Percentiles rank a stretch among this genome's conserved stretches.
Conservation (phyloP, 129 eudicot species). For the Chrysanthemum lavandulifolium region DNA sequence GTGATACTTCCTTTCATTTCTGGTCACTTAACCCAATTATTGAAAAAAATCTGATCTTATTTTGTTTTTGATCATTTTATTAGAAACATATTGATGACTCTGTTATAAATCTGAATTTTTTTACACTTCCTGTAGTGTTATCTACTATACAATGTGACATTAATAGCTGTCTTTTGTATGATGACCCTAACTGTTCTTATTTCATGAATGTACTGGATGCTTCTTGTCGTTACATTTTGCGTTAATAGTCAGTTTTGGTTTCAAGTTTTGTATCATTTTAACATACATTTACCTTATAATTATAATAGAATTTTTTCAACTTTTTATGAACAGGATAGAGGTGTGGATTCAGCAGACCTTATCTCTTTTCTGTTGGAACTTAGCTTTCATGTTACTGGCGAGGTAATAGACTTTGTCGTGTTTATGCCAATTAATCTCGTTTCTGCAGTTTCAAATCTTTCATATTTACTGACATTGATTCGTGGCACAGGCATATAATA, state of each 20-base stretch:
- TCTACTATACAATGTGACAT: background rate
- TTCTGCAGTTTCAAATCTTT: too few relatives aligned
- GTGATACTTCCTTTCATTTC: conserved; percentile 19
- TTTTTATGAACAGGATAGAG: conserved; percentile 41
- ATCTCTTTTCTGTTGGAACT: conserved; percentile 92
- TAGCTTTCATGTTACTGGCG: conserved; percentile 90
- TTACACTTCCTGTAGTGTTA: background rate
- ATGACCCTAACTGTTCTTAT: background rate
- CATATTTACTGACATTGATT: background rate
- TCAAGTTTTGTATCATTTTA: background rate
- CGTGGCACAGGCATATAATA: conserved; percentile 68
- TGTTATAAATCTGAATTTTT: background rate
- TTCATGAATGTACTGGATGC: conserved; percentile 1
- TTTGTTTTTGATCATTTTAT: conserved; percentile 15
- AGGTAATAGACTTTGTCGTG: conserved; percentile 48
- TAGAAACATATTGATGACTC: background rate
- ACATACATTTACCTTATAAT: background rate
- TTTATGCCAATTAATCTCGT: background rate
- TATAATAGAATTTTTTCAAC: conserved; percentile 7
- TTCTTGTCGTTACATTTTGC: conserved; percentile 8
- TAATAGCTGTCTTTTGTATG: background rate
- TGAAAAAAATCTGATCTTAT: conserved; percentile 2
- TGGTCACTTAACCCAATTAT: conserved; percentile 16
- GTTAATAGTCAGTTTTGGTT: background rate
- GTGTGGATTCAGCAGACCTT: conserved; percentile 83